Conservation (phyloP, 495 filamentous ascomycete species). For the Penicillium chermesinum region DNA sequence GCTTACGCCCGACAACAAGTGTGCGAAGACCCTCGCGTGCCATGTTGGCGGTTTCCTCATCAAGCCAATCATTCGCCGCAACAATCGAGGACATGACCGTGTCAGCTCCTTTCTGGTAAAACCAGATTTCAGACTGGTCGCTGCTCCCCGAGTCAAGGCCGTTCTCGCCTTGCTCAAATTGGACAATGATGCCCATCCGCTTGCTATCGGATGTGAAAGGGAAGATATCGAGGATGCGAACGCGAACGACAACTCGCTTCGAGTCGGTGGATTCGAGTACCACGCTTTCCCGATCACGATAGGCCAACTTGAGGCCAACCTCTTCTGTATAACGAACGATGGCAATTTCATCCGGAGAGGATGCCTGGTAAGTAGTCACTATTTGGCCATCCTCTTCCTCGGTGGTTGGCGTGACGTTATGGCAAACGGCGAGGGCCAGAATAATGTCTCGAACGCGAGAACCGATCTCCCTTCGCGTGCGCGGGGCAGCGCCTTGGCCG, state of each 20-base stretch:
- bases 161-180: slow-evolving; percentile 57
- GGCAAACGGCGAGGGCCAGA: slow-evolving; percentile 85
- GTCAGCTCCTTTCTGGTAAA: slow-evolving; percentile 97
- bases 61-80: slow-evolving; percentile 93
- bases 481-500: slow-evolving; percentile 57
- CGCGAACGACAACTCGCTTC: slow-evolving; percentile 73
- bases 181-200: slow-evolving; percentile 95
- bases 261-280: slow-evolving; percentile 73
- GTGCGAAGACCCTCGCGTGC: slow-evolving; percentile 93
- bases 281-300: slow-evolving; percentile 84
- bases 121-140: slow-evolving; percentile 78
- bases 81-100: slow-evolving; percentile 96
- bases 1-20: slow-evolving; percentile 85
- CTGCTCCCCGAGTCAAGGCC: slow-evolving; percentile 26
- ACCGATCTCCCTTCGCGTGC: slow-evolving; percentile 88
- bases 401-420: slow-evolving; percentile 92
- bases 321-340: slow-evolving; percentile 95
- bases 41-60: slow-evolving; percentile 99
- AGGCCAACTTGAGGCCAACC: slow-evolving; percentile 77
- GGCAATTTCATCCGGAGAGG: slow-evolving; percentile 95
- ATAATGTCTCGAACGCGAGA: slow-evolving; percentile 87
- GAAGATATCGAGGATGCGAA: slow-evolving; percentile 87
- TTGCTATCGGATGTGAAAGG: slow-evolving; percentile 98
- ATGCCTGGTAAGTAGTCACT: slow-evolving; percentile 90
- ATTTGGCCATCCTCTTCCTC: slow-evolving; percentile 74